Conservation (phyloP, 768 basidiomycete genomes). For the Fistulinella prunicolor region DNA sequence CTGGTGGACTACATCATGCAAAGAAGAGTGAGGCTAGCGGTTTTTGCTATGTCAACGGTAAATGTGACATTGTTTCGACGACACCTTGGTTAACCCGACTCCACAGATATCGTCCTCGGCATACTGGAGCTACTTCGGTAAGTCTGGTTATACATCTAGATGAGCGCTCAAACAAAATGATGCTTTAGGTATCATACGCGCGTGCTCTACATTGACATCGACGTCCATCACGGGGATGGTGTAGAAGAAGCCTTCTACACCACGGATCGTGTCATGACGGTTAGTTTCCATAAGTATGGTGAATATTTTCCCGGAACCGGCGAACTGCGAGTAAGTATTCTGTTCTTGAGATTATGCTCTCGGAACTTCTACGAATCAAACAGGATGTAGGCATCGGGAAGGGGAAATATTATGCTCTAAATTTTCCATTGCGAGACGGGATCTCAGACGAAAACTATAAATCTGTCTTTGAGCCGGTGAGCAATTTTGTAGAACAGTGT, state of each 20-base stretch:
- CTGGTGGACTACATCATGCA: slow-evolving; percentile 96
- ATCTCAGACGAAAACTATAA: slow-evolving; percentile 95
- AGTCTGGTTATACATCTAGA: slow-evolving; percentile 10
- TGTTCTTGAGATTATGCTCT: not conserved
- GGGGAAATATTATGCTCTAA: slow-evolving; percentile 91
- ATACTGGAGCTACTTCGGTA: slow-evolving; percentile 91
- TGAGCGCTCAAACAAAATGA: not conserved
- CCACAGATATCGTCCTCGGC: slow-evolving; percentile 92
- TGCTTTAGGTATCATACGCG: slow-evolving; percentile 77
- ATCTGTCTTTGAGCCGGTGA: slow-evolving; percentile 90
- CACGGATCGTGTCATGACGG: slow-evolving; percentile 98
- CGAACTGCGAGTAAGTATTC: slow-evolving; percentile 72
- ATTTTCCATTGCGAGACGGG: slow-evolving; percentile 93
- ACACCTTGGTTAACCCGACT: slow-evolving; percentile 1
- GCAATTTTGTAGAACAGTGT: slow-evolving; percentile 24
- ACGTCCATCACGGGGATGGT: slow-evolving; percentile 98
- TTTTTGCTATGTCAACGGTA: slow-evolving; percentile 98
- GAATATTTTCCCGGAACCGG: slow-evolving; percentile 99
- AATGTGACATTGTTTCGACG: not conserved
- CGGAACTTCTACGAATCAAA: slow-evolving; percentile 10
- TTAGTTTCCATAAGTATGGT: slow-evolving; percentile 97
- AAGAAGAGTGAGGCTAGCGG: slow-evolving; percentile 99
- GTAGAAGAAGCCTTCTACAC: slow-evolving; percentile 99
- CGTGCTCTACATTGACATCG: slow-evolving; percentile 97
- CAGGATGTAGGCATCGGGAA: slow-evolving; percentile 93